phyloP scores from a whole-genome alignment of 768 basidiomycete species.

The Podaxis carcinomalis region DNA sequence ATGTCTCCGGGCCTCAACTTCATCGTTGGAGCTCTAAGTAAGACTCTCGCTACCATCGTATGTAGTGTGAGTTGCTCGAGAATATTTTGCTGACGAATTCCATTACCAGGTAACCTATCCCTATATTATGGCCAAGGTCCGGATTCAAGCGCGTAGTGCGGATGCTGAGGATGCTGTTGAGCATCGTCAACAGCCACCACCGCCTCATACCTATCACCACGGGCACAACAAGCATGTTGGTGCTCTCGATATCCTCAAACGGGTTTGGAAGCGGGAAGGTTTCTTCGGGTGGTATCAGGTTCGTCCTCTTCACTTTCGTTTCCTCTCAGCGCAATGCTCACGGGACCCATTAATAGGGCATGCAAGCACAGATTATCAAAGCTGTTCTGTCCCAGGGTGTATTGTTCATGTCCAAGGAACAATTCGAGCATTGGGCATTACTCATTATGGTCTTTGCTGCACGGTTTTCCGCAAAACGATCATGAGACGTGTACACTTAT shows the following conservation, averaged over 20 bases:
- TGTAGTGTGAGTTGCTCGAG: conserved; percentile 24
- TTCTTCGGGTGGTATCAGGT: conserved; percentile 96
- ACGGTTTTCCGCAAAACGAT: conserved; percentile 25
- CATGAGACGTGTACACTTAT: conserved; percentile 5
- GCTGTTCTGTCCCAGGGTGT: conserved; percentile 94
- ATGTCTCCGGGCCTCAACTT: conserved; percentile 79
- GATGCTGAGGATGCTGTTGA: conserved; percentile 46
- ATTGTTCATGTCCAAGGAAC: conserved; percentile 95
- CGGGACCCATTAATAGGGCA: conserved; percentile 52
- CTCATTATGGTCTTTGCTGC: conserved; percentile 58
- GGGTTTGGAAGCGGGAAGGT: conserved; percentile 75
- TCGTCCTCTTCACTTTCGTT: conserved; percentile 18
- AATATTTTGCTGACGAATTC: not conserved
- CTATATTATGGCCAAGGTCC: conserved; percentile 95
- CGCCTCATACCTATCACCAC: conserved; percentile 38
- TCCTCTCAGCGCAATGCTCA: no score
- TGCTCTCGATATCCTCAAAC: conserved; percentile 70
- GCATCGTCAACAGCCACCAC: conserved; percentile 33
- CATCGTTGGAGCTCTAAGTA: conserved; percentile 85
- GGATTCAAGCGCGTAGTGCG: conserved; percentile 81
- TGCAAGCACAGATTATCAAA: conserved; percentile 94
- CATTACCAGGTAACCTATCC: conserved; percentile 80
- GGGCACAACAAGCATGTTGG: conserved; percentile 52
- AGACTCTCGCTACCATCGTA: conserved; percentile 94
- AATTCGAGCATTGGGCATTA: conserved; percentile 88